phyloP scores from a whole-genome alignment of 257 asterid species.

The Striga asiatica region DNA sequence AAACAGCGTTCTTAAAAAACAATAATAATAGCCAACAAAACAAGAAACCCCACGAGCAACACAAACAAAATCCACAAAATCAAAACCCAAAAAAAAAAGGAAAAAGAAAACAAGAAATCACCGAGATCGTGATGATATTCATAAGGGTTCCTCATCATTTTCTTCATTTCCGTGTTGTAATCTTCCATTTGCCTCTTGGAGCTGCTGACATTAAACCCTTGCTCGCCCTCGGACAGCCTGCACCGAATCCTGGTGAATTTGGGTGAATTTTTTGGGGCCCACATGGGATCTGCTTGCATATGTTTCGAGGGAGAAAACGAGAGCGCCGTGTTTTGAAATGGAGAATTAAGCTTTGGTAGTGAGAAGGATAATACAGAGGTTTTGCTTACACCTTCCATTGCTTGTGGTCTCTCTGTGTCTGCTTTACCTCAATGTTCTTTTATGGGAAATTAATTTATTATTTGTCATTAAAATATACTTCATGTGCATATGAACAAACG shows the following conservation, averaged over 20 bases:
- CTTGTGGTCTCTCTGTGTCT: not conserved
- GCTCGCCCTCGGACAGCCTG: conserved; percentile 34
- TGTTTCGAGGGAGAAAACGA: conserved; percentile 17
- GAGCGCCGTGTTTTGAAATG: conserved; percentile 13
- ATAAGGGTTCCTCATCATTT: conserved; percentile 87
- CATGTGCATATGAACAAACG: too few species aligned
- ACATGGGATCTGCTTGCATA: conserved; percentile 4
- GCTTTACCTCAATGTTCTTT: not conserved
- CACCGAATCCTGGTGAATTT: conserved; percentile 29
- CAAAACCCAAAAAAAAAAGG: not conserved
- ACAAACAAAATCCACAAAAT: not conserved
- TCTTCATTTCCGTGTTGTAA: conserved; percentile 71
- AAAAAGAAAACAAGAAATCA: conserved; percentile 9
- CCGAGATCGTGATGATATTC: conserved; percentile 94
- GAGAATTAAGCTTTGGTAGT: conserved; percentile 16
- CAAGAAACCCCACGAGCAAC: too few species aligned
- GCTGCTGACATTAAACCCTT: conserved; percentile 13
- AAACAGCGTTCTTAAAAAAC: not conserved
- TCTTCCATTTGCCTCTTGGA: conserved; percentile 51
- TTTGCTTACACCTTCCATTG: conserved; percentile 29
- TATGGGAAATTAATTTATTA: too few species aligned
- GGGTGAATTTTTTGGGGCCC: conserved; percentile 9
- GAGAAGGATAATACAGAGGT: conserved; percentile 10
- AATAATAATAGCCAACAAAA: not conserved
- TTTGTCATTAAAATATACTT: too few species aligned